Percentiles rank a stretch among this genome's conserved stretches.
Conservation (phyloP, 345 rosid species). For the Salix suchowensis region DNA sequence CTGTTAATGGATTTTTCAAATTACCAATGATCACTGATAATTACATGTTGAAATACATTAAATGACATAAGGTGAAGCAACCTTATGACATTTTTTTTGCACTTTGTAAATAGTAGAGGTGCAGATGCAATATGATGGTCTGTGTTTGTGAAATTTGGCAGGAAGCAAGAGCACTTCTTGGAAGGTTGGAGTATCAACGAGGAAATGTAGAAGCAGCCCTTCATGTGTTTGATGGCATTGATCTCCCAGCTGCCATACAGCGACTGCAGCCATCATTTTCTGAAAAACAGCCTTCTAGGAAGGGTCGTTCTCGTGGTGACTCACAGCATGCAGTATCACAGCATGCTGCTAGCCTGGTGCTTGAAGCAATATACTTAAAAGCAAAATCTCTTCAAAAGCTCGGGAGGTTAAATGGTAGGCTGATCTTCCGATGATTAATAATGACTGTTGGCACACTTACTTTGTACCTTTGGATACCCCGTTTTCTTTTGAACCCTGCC, state of each 20-base stretch:
- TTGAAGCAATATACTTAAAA: constrained; percentile 85
- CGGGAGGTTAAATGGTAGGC: constrained; percentile 61
- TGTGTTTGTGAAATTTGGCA: constrained; percentile 24
- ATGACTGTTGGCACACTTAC: not conserved
- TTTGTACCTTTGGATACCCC: not conserved
- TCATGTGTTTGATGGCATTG: constrained; percentile 90
- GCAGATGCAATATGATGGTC: constrained; percentile 4
- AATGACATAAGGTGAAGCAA: no score
- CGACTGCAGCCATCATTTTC: constrained; percentile 55
- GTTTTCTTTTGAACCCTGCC: constrained; percentile 11
- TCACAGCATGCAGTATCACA: constrained; percentile 49
- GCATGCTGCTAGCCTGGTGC: constrained; percentile 79
- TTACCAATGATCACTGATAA: no score
- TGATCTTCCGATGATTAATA: constrained; percentile 3
- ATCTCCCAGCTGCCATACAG: constrained; percentile 79
- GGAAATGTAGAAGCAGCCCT: constrained; percentile 92
- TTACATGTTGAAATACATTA: no score
- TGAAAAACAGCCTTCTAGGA: constrained; percentile 49
- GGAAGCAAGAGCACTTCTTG: constrained; percentile 98
- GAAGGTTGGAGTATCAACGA: constrained; percentile 88
- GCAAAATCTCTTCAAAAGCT: constrained; percentile 94
- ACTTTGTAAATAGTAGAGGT: not conserved
- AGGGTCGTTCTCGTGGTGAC: constrained; percentile 49
- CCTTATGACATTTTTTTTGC: not conserved
- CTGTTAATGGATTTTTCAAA: no score